Conservation (phyloP, 345 rosid genomes). For the Firmiana major region DNA sequence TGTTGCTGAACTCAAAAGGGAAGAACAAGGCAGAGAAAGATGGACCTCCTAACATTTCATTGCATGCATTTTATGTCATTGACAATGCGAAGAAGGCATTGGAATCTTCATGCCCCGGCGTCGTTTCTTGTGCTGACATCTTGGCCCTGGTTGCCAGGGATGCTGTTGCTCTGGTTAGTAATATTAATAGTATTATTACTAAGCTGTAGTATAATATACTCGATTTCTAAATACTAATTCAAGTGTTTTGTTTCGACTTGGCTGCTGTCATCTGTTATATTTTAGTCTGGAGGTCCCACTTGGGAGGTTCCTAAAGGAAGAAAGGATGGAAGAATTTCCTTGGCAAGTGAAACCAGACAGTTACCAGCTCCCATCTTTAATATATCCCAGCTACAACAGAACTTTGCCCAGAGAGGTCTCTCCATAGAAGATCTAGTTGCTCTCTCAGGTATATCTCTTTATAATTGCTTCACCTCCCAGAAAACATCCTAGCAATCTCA, state of each 20-base stretch:
- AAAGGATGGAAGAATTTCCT: slow-evolving; percentile 79
- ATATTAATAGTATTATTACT: too few relatives aligned
- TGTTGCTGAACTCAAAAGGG: slow-evolving; percentile 62
- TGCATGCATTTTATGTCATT: slow-evolving; percentile 82
- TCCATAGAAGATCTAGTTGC: slow-evolving; percentile 61
- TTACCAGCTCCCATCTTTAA: slow-evolving; percentile 74
- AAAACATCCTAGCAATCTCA: not conserved
- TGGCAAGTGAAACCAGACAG: slow-evolving; percentile 72
- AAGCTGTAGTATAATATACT: too few relatives aligned
- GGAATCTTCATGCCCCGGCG: slow-evolving; percentile 77
- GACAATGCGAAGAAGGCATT: slow-evolving; percentile 75
- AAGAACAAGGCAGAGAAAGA: slow-evolving; percentile 77
- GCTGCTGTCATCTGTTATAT: not conserved
- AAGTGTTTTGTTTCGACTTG: not conserved
- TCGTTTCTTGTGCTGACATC: slow-evolving; percentile 89
- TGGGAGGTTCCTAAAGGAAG: slow-evolving; percentile 96
- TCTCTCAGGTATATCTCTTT: slow-evolving; percentile 55
- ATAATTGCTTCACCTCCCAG: not conserved
- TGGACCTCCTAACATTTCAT: slow-evolving; percentile 84
- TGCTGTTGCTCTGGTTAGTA: slow-evolving; percentile 55
- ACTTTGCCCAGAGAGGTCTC: slow-evolving; percentile 79
- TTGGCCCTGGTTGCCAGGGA: slow-evolving; percentile 81
- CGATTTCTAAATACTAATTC: not conserved
- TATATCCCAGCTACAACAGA: slow-evolving; percentile 67
- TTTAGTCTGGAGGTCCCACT: slow-evolving; percentile 79